These are phyloP conservation scores for Takakia lepidozioides DNA, from an alignment of 225 moss, liverwort and hornwort genomes.

Conservation along the genomic window DNA sequence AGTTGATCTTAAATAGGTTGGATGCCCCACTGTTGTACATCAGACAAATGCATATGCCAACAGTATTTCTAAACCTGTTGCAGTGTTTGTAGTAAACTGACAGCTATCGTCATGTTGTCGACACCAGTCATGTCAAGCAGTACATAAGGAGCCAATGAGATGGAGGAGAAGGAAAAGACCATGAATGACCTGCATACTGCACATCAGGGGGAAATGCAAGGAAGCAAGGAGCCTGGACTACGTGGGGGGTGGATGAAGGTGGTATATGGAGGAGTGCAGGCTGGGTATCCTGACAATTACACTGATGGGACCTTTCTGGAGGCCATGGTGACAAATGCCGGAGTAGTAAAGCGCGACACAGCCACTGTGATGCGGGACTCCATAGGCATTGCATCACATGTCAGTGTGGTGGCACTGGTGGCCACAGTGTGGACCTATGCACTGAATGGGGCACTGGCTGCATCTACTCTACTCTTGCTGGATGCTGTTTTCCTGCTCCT, in stretches of 20 bases:
- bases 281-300: constrained; percentile 80
- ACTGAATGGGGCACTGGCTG: constrained; percentile 56
- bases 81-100: no score
- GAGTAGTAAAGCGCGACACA: constrained; percentile 68
- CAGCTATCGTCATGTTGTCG: no score
- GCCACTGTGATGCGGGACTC: constrained; percentile 84
- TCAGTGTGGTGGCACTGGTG: constrained; percentile 86
- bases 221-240: constrained; percentile 2
- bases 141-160: no score
- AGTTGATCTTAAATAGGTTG: no score
- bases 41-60: no score
- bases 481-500: constrained; percentile 57
- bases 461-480: constrained; percentile 55
- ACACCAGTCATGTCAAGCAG: no score
- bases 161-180: no score
- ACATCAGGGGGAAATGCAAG: no score
- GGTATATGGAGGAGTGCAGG: constrained; percentile 78
- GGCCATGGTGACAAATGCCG: constrained; percentile 87
- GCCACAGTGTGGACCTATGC: constrained; percentile 88
- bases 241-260: constrained; percentile 63
- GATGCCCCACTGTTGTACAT: no score
- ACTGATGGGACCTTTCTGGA: constrained; percentile 70
- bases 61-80: no score
- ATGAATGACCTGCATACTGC: no score
- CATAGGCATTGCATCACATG: constrained; percentile 78